A percentile compares a stretch with the other conserved stretches of the same genome.
phyloP scores from a whole-genome alignment of 1,284 basidiomycete species.

The Takashimella tepidaria region DNA sequence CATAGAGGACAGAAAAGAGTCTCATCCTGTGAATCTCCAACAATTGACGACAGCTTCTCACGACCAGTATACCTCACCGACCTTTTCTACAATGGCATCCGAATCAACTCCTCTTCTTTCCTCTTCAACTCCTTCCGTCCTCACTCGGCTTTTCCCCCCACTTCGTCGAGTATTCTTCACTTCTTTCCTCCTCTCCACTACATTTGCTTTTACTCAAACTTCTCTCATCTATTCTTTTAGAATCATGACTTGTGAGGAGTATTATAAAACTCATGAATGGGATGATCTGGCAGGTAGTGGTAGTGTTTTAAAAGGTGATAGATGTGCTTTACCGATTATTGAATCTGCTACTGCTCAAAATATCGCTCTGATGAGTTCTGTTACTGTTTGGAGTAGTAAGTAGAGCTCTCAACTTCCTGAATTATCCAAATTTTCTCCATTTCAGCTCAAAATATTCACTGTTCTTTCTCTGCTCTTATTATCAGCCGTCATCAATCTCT shows the following conservation, averaged over 20 bases:
- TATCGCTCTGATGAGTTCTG: conserved; percentile 34
- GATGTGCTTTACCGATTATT: conserved; percentile 30
- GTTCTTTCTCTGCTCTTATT: background rate
- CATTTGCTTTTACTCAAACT: conserved; percentile 42
- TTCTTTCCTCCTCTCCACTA: conserved; percentile 30
- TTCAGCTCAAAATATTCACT: background rate
- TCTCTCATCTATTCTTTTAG: conserved; percentile 43
- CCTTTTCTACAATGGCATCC: background rate
- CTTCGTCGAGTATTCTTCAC: conserved; percentile 35
- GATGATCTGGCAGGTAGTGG: conserved; percentile 4
- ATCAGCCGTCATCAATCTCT: conserved; percentile 40
- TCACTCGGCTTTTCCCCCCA: conserved; percentile 18
- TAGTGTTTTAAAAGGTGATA: conserved; percentile 16
- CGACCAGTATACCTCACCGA: too few relatives aligned
- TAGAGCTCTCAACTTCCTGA: too few relatives aligned
- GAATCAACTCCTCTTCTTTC: background rate
- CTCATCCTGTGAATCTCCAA: too few relatives aligned
- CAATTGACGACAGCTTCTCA: too few relatives aligned
- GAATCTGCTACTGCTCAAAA: conserved; percentile 29
- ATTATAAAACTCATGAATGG: conserved; percentile 29
- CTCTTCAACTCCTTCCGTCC: background rate
- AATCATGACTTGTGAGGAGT: conserved; percentile 42
- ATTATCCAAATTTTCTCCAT: too few relatives aligned
- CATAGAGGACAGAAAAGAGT: too few relatives aligned
- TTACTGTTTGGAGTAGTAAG: conserved; percentile 32